Evolutionary conservation across 805 yeast species (phyloP), one percentile per base, ranked within the genome.

Genomic region (Phaffomyces opuntiae): DNA sequence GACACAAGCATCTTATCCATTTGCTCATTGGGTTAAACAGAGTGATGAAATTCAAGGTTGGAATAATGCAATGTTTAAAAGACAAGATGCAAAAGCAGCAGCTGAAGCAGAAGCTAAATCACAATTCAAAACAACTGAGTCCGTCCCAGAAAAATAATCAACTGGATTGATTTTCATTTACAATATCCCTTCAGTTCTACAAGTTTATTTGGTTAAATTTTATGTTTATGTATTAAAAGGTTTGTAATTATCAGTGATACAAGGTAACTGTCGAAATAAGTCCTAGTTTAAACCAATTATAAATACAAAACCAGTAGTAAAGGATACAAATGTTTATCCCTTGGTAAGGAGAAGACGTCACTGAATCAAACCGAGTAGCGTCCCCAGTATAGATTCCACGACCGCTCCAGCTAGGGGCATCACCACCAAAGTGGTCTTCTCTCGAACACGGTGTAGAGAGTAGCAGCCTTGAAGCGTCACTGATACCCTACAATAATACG

Each of bases 1-100:
- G 53, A 81, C 87, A 0, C 56, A 73, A 40, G 77, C 81, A 17
- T 66, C 78, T 3, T 81, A 81, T 55, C 87, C 87, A 32, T 81
- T 81, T 67, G 85, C 87, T 2, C 70, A 74, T 54, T 81, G 68
- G 51, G 59, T 69, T 9, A 61, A 68, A 35, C 64, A 57, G 33
- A 53, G 62, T 50, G 67, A 63, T 45, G 71, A 63, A 25, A 56
- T 62, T 17, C 45, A 62, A 27, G 77, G 77, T 8, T 72, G 77
- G 77, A 58, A 66, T 43, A 52, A 39, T 24, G 59, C 56, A 3
- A 59, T 55, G 60, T 35, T 59, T 48, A 49, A 53, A 41, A 56
- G 56, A 51, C 54, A 52, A 33, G 60, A 54, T 13, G 57, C 51
- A 19, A 47, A 50, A 31, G 55, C 53, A 14, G 52, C 46, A 12